A percentile compares a stretch with the other conserved stretches of the same genome.
phyloP scores from a whole-genome alignment of 176 grass and related monocot genomes.

The Paspalum notatum region DNA sequence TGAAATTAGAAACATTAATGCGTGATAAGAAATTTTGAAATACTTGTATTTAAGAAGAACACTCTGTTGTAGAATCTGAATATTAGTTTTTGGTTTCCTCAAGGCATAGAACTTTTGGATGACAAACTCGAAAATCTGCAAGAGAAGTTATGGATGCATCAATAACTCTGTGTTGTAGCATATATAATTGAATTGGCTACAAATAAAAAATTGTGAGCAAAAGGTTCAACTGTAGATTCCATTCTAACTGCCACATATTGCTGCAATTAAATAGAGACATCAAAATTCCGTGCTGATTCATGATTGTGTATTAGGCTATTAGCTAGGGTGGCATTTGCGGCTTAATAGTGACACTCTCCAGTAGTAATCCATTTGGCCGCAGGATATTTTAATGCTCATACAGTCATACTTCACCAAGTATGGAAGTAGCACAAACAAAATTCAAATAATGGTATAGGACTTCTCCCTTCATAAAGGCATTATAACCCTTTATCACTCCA shows the following conservation, averaged over 20 bases:
- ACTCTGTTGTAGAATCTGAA: constrained; percentile 98
- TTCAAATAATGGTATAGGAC: not conserved
- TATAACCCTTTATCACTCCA: constrained; percentile 2
- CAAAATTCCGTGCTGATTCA: constrained; percentile 9
- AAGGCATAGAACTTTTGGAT: constrained; percentile 97
- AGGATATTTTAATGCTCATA: not conserved
- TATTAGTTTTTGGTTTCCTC: constrained; percentile 99
- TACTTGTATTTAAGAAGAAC: constrained; percentile 99
- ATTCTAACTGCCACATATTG: constrained; percentile 12
- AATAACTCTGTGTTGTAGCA: constrained; percentile 26
- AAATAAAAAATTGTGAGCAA: constrained; percentile 20
- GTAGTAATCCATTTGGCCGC: constrained; percentile 1
- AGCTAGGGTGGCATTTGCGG: not conserved
- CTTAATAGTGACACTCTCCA: not conserved
- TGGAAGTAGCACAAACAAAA: not conserved
- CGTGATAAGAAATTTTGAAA: constrained; percentile 31
- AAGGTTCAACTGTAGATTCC: constrained; percentile 9
- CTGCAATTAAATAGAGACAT: constrained; percentile 5
- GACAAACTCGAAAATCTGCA: constrained; percentile 95
- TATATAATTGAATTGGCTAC: constrained; percentile 9
- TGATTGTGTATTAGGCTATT: constrained; percentile 14
- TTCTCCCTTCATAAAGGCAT: not conserved
- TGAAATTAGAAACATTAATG: constrained; percentile 15
- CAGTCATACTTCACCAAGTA: not conserved
- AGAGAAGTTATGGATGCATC: constrained; percentile 35